Percentiles rank a stretch among this genome's conserved stretches.
Conservation (phyloP, 2,329 filamentous ascomycete genomes). For the Ophiostoma tasmaniense region DNA sequence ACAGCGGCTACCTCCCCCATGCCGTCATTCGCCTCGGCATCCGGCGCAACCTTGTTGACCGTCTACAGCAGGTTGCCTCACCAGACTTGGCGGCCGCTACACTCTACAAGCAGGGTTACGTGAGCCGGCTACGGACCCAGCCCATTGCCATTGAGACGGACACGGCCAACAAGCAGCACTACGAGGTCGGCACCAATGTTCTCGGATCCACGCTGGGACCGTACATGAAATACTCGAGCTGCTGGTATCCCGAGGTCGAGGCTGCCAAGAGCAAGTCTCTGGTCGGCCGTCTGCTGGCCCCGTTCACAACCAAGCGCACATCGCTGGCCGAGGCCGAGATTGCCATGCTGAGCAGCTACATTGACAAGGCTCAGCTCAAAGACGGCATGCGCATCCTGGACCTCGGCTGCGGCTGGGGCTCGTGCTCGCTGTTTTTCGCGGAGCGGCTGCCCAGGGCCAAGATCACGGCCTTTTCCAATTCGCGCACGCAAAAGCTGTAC, state of each 20-base stretch:
- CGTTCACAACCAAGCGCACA: conserved; percentile 35
- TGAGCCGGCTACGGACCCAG: conserved; percentile 47
- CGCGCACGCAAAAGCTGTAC: conserved; percentile 57
- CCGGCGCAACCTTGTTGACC: conserved; percentile 54
- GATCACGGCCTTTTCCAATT: conserved; percentile 63
- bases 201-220: conserved; percentile 54
- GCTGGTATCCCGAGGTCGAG: conserved; percentile 44
- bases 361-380: conserved; percentile 48
- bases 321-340: conserved; percentile 58
- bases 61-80: conserved; percentile 45
- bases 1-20: conserved; percentile 57
- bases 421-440: conserved; percentile 55
- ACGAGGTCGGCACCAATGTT: conserved; percentile 61
- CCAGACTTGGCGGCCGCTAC: conserved; percentile 25
- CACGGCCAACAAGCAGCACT: conserved; percentile 60
- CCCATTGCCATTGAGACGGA: conserved; percentile 62
- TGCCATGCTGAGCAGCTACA: conserved; percentile 56
- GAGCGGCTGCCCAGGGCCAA: conserved; percentile 53
- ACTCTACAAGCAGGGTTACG: conserved; percentile 49
- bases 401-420: conserved; percentile 63
- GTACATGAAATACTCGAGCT: conserved; percentile 65
- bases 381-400: conserved; percentile 56
- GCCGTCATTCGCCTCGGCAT: conserved; percentile 56
- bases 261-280: neutral
- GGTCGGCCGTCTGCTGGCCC: neutral